phyloP scores from a whole-genome alignment of 257 asterid genomes.

The Solanum chilense region DNA sequence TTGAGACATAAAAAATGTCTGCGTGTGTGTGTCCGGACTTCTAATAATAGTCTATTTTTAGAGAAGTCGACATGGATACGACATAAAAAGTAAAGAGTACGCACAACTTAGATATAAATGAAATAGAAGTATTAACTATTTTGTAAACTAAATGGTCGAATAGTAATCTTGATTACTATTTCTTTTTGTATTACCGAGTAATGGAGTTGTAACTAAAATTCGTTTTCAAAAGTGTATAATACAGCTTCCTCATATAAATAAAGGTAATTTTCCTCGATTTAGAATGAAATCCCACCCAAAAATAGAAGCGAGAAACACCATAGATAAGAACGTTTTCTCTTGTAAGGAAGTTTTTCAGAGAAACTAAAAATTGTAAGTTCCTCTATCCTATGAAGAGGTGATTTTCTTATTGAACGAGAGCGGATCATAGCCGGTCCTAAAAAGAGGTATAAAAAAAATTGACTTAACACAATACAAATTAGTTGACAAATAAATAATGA shows the following conservation, averaged over 20 bases:
- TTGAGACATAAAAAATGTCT: too few species aligned
- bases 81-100: too few species aligned
- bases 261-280: neutral
- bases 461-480: neutral
- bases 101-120: too few species aligned
- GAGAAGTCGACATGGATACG: too few species aligned
- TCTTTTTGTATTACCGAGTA: too few species aligned
- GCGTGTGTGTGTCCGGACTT: too few species aligned
- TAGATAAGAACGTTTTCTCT: neutral
- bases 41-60: too few species aligned
- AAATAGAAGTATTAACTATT: too few species aligned
- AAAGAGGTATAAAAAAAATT: neutral
- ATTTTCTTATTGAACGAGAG: neutral
- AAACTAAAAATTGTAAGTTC: neutral
- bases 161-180: too few species aligned
- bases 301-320: neutral
- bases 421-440: neutral
- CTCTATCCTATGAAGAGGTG: neutral
- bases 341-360: neutral
- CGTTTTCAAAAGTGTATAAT: too few species aligned
- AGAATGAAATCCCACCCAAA: neutral
- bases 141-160: too few species aligned
- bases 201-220: too few species aligned
- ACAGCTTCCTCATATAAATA: neutral
- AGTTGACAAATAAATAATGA: neutral